Base-by-base conservation (phyloP, 1,284 basidiomycete genomes). In the Leucoagaricus sp. region DNA sequence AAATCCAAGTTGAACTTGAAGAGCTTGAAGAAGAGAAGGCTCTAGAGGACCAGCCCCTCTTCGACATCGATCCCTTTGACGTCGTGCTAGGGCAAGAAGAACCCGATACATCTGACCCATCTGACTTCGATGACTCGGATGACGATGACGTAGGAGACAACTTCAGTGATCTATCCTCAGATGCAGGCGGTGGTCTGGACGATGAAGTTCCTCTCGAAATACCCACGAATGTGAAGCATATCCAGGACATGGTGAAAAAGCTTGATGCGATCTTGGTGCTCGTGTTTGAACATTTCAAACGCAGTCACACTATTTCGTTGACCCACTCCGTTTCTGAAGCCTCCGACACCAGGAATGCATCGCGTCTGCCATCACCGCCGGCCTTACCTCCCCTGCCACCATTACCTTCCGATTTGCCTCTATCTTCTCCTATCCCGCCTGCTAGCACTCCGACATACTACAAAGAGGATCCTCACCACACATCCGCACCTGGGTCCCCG, bases 1-100 rank as follows among this genome's bases (percentile, higher is more conserved):
- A 99, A 73, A 97, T 99, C 49, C 96, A 98, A 72, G 91, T 96
- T 19, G 94, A 96, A 66, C 71, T 96, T 2, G 96, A 98, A 69
- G 95, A 98, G 63, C 76, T 96, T 17, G 96, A 97, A 67, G 87
- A 88, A 12, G 79, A 79, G 2, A 69, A 67, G 26, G 73, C 72
- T 1, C 73, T 83, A 23, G 84, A 86, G 41, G 65, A 86, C 12
- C 80, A 80, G 1, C 90, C 88, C 19, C 57, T 91, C 12, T 88
- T 90, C 61, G 86, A 89, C 46, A 68, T 90, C 19, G 93, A 97
- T 71, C 91, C 93, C 0, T 94, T 96, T 64, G 93, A 95, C 62
- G 82, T 83, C 25, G 73, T 90, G 38, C 73, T 96, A 25, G 89
- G 90, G 12, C 86, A 94, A 64, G 88, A 89, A 63, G 78, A 80